Base-by-base conservation (phyloP, 768 basidiomycete genomes). In the Crucibulum laeve region DNA sequence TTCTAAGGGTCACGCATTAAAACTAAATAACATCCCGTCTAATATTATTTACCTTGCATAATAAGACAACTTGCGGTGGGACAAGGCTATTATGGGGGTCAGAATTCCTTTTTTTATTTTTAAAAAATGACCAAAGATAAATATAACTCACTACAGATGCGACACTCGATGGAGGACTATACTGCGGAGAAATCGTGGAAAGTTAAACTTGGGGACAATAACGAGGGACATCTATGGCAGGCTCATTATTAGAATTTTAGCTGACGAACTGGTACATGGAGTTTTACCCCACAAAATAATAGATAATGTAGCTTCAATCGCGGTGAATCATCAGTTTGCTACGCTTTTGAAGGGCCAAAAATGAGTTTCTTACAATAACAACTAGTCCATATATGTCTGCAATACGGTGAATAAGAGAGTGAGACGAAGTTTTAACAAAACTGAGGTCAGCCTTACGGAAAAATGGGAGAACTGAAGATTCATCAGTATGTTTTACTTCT, bases 191-290 rank as follows among this genome's bases (percentile, higher is more conserved):
- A 77, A 80, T 4, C 71, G 64, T 17, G 58, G 49, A 46, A 84
- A 81, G 52, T 63, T 77, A 56, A 87, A 87, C 48, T 79, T 84
- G 5, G 82, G 76, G 3, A 84, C 58, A n/a, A 84, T 70, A 13
- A 86, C 77, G 13, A 85, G 48, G 0, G 78, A 68, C 15, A 74
- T 57, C 76, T 82, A 46, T 34, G 34, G 19, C 34, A n/a, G 19
- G 15, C 38, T 46, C 14, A 45, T 47, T 21, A 39, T 13, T 13
- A 32, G 18, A 10, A n/a, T 11, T 11, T 10, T 36, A 10, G 7
- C 35, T 22, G 45, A 40, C 15, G 5, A 5, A 11, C 5, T 35
- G 7, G 42, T 22, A 33, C 36, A 13, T 15, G 11, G 7, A 21
- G 35, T 38, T 25, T 48, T 53, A 81, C 77, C 28, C 79, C 79